These are phyloP conservation scores for Penicillium sp. DNA, from an alignment of 2,329 filamentous ascomycete species.

Conservation along the genomic window DNA sequence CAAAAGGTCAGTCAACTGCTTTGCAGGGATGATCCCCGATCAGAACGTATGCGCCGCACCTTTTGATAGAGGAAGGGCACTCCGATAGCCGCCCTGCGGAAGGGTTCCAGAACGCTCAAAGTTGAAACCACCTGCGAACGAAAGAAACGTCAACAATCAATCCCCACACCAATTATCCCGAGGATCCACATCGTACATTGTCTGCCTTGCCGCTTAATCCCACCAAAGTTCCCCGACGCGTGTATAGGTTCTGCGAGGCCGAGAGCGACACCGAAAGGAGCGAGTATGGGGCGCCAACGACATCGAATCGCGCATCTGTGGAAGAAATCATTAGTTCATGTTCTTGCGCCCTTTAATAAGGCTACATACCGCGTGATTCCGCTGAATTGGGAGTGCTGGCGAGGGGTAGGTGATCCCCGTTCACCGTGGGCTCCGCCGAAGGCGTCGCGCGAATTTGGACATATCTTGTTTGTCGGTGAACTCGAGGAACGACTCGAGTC, in stretches of 20 bases:
- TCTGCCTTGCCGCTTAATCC: slow-evolving; percentile 87
- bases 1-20: slow-evolving; percentile 11
- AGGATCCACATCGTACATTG: slow-evolving; percentile 61
- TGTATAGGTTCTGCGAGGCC: slow-evolving; percentile 90
- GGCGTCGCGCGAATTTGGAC: slow-evolving; percentile 48
- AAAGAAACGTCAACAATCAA: neutral
- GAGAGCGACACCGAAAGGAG: slow-evolving; percentile 91
- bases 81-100: slow-evolving; percentile 75
- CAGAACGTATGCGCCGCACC: slow-evolving; percentile 27
- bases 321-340: slow-evolving; percentile 11
- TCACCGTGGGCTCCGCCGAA: slow-evolving; percentile 38
- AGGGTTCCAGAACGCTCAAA: slow-evolving; percentile 79
- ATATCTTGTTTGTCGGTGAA: slow-evolving; percentile 35
- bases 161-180: neutral
- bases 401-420: slow-evolving; percentile 39
- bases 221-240: slow-evolving; percentile 85
- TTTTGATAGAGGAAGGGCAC: slow-evolving; percentile 94
- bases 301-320: slow-evolving; percentile 94
- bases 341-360: neutral
- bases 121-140: slow-evolving; percentile 74
- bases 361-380: slow-evolving; percentile 42
- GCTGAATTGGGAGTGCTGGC: slow-evolving; percentile 40
- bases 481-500: slow-evolving; percentile 31
- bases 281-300: slow-evolving; percentile 87
- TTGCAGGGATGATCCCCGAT: neutral